A percentile compares a stretch with the other conserved stretches of the same genome.
Evolutionary conservation across 192 early-diverging fungal species (phyloP).

Genomic region (Backusella macrospora): DNA sequence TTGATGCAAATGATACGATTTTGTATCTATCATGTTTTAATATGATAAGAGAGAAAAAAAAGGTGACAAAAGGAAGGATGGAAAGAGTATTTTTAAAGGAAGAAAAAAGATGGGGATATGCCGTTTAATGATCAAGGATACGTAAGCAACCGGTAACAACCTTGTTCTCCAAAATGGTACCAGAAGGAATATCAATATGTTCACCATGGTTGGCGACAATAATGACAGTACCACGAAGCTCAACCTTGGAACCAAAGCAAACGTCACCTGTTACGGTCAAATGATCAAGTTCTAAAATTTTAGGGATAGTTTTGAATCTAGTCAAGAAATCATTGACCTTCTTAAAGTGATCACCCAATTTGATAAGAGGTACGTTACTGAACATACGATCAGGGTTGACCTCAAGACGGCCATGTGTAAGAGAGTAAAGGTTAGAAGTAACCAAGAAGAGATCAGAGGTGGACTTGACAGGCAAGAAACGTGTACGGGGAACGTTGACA

Average conservation of each 20-base stretch:
- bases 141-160: slow-evolving; percentile 97
- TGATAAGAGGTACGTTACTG: slow-evolving; percentile 89
- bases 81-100: not conserved
- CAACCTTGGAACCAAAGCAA: slow-evolving; percentile 90
- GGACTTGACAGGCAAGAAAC: slow-evolving; percentile 98
- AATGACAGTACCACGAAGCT: slow-evolving; percentile 93
- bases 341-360: slow-evolving; percentile 98
- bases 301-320: slow-evolving; percentile 90
- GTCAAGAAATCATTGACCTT: slow-evolving; percentile 86
- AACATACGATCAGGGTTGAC: slow-evolving; percentile 96
- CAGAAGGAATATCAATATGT: slow-evolving; percentile 95
- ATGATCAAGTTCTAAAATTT: slow-evolving; percentile 97
- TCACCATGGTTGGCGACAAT: slow-evolving; percentile 97
- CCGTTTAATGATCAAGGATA: slow-evolving; percentile 72
- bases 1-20: slow-evolving; percentile 16
- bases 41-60: not conserved
- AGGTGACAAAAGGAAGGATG: not conserved
- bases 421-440: slow-evolving; percentile 91
- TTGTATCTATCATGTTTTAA: not conserved
- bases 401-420: slow-evolving; percentile 89
- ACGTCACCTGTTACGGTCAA: slow-evolving; percentile 98
- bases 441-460: slow-evolving; percentile 97
- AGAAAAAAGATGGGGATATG: slow-evolving; percentile 8
- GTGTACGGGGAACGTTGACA: slow-evolving; percentile 94
- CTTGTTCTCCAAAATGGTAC: slow-evolving; percentile 95